Conservation (phyloP, 192 early-diverging fungal species). For the Obelidium mucronatum region DNA sequence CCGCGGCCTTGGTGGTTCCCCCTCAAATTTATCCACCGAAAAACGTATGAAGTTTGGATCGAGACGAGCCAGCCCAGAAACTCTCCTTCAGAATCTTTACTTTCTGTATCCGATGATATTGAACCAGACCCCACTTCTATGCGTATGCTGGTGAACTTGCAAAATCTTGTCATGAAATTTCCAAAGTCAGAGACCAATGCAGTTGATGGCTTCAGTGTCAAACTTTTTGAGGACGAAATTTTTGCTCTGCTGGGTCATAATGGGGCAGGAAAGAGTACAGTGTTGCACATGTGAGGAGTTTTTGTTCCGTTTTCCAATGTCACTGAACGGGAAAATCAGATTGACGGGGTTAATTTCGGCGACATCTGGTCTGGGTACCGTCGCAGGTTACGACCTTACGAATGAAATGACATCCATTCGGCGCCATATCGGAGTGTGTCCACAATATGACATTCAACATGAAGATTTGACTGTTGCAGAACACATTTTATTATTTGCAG, state of each 20-base stretch:
- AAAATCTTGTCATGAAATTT: slow-evolving; percentile 54
- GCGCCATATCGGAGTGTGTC: slow-evolving; percentile 73
- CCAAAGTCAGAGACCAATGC: slow-evolving; percentile 37
- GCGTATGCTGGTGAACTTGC: slow-evolving; percentile 55
- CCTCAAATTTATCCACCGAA: slow-evolving; percentile 22
- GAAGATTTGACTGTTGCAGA: slow-evolving; percentile 70
- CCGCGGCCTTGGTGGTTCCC: slow-evolving; percentile 72
- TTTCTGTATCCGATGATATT: background rate
- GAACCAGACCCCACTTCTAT: slow-evolving; percentile 38
- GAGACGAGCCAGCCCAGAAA: background rate
- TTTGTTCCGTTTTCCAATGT: too few species aligned
- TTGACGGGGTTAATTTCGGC: slow-evolving; percentile 67
- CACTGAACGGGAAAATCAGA: slow-evolving; percentile 37
- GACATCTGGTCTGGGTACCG: slow-evolving; percentile 60
- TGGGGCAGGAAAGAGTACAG: slow-evolving; percentile 27
- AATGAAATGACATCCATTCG: slow-evolving; percentile 62
- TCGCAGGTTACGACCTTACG: slow-evolving; percentile 62
- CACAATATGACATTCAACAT: slow-evolving; percentile 75
- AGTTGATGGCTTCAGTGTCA: slow-evolving; percentile 58
- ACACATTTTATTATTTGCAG: slow-evolving; percentile 66
- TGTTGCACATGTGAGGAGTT: slow-evolving; percentile 25
- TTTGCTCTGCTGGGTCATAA: slow-evolving; percentile 48
- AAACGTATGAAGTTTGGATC: slow-evolving; percentile 1
- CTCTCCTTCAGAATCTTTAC: background rate
- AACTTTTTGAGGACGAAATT: slow-evolving; percentile 61